Evolutionary conservation across 2,329 filamentous ascomycete species (phyloP), one percentile per base, ranked within the genome.

Genomic region (Fusarium bulbicola): DNA sequence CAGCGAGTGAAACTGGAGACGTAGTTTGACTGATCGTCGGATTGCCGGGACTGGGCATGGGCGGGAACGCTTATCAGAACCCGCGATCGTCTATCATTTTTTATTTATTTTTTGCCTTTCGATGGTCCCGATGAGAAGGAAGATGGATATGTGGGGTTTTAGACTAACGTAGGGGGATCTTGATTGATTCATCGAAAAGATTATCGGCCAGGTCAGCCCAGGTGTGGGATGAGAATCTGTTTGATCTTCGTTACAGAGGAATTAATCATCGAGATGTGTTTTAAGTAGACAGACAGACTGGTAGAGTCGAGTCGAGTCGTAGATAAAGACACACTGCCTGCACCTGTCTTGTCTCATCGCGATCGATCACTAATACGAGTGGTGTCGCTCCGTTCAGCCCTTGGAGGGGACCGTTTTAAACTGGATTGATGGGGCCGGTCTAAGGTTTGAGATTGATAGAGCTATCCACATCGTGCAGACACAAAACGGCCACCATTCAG

Each of bases 401-500:
- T 58, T 26, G 37, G 15, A 14, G 24, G 24, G 16, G 37, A 65
- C 75, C 75, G 75, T 77, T 77, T 77, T 68, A 74, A 74, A 77
- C 75, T 70, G 75, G 50, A 9, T 43, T 21, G 47, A 45, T 40
- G 49, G 36, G 47, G 28, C 37, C 50, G 13, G 34, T 12, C 26
- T 43, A 37, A 6, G 24, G 56, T 28, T 37, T 37, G 24, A 34
- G 26, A 43, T 47, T 24, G 54, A 18, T 16, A 40, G 34, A 64
- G 37, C 40, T 61, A 59, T 66, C 32, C 26, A 42, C 36, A 42
- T 42, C 50, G 14, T 30, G 39, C 49, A 34, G 63, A 68, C 70
- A 68, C 46, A 72, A 73, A 73, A 73, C 70, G 66, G 62, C 40
- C 40, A 26, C 30, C 65, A 39, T 52, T 18, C 21, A 30, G 58